Conservation (phyloP, 495 filamentous ascomycete genomes). For the Lasiosphaeris hirsuta region DNA sequence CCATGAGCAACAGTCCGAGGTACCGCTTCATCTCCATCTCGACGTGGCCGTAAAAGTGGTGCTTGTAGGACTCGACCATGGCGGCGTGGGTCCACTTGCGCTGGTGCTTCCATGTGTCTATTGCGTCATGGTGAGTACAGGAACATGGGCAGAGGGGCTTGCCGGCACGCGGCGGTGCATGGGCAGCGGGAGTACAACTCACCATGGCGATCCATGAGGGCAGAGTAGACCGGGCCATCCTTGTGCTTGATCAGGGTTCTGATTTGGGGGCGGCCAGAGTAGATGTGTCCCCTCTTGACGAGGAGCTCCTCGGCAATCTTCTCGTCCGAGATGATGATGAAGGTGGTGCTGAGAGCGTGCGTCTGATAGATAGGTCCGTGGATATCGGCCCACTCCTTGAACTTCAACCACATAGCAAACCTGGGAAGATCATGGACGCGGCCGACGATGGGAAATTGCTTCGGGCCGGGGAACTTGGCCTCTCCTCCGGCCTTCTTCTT, state of each 20-base stretch:
- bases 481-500: conserved; percentile 19
- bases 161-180: not conserved
- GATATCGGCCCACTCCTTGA: conserved; percentile 55
- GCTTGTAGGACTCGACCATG: conserved; percentile 44
- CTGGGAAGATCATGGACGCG: conserved; percentile 49
- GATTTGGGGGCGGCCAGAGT: conserved; percentile 51
- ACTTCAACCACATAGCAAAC: conserved; percentile 52
- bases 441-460: conserved; percentile 47
- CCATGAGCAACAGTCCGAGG: conserved; percentile 40
- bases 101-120: conserved; percentile 45
- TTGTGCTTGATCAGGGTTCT: conserved; percentile 47
- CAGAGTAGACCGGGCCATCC: conserved; percentile 43
- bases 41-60: conserved; percentile 48
- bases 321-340: conserved; percentile 54
- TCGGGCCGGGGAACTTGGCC: conserved; percentile 40
- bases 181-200: conserved; percentile 13
- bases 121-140: not conserved
- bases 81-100: conserved; percentile 49
- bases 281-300: conserved; percentile 51
- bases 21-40: conserved; percentile 44
- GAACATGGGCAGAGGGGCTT: not conserved
- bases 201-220: conserved; percentile 50
- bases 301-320: conserved; percentile 56
- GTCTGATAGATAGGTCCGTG: conserved; percentile 55
- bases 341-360: conserved; percentile 43